These are phyloP conservation scores for Trypanosoma boissoni DNA, from an alignment of 208 protist genomes.

Conservation along the genomic window DNA sequence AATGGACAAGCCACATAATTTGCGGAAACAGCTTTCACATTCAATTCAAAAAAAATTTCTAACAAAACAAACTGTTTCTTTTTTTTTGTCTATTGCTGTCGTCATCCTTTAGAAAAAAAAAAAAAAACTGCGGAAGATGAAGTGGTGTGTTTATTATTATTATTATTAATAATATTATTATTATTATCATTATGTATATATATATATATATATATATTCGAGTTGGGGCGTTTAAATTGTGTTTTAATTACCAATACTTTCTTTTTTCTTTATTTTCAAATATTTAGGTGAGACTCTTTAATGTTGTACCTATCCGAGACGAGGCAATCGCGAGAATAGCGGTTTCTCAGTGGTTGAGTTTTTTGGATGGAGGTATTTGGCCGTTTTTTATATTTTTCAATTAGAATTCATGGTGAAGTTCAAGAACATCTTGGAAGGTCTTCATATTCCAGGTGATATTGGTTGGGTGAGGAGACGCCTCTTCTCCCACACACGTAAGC, in stretches of 20 bases:
- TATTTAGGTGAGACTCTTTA: too few relatives aligned
- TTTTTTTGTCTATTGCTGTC: too few relatives aligned
- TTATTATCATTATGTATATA: not conserved
- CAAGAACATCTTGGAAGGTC: constrained; percentile 38
- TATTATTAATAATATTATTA: not conserved
- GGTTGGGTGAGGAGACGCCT: constrained; percentile 34
- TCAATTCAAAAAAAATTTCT: too few relatives aligned
- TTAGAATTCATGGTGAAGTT: constrained; percentile 41
- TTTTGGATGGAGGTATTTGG: constrained; percentile 21
- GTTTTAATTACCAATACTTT: not conserved
- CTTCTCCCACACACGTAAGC: too few relatives aligned
- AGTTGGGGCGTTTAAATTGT: not conserved
- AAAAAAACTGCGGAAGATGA: too few relatives aligned
- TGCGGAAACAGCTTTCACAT: too few relatives aligned
- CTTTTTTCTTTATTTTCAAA: constrained; percentile 1
- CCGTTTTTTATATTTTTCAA: too few relatives aligned
- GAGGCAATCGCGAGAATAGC: not conserved
- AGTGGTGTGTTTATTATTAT: not conserved
- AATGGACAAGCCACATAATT: too few relatives aligned
- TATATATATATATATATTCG: constrained; percentile 1
- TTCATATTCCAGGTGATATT: constrained; percentile 23
- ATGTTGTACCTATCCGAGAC: too few relatives aligned
- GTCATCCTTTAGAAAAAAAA: too few relatives aligned
- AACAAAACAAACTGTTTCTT: too few relatives aligned
- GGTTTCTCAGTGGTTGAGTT: constrained; percentile 1